Evolutionary conservation across 2,329 filamentous ascomycete species (phyloP), one percentile per base, ranked within the genome.

Genomic region (Ophiocordyceps robertsii): DNA sequence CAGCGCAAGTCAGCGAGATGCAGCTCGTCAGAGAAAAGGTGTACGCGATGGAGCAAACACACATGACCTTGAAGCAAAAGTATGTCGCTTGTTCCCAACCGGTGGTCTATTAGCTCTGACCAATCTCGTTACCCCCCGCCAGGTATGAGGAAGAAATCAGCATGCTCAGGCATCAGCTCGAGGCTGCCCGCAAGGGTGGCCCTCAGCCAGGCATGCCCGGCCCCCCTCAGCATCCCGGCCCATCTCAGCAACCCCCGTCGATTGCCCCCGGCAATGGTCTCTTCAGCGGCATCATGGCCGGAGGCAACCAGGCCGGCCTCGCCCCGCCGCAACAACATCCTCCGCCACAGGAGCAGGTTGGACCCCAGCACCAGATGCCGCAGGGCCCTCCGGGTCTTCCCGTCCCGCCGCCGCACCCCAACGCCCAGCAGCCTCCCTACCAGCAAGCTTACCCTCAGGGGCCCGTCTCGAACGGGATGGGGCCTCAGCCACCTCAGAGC

Each of bases 241-340:
- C 87, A 44, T 80, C 84, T 39, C 86, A 92, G 64, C 84, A 87
- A 48, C 84, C 84, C 47, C 90, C 92, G 31, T 89, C 86, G 40
- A 84, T 96, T 52, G 86, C 88, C 27, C 84, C 93, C 56, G 89
- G 90, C 24, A 90, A 84, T 60, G 92, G 93, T 56, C 73, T 96
- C 35, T 96, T 98, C 58, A 88, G 87, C 52, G 88, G 87, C 44
- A 95, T 96, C 58, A 96, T 98, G 86, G 80, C 89, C 43, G 90
- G 90, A 50, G 79, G 75, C 48, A 84, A 82, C 54, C 87, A 90
- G 66, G 84, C 82, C 54, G 87, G 84, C 47, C 84, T 87, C 49
- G 86, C 85, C 46, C 80, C 94, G 52, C 88, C 88, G 49, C 75
- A 77, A 54, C 79, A 79, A 35, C 80, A 63, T 44, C 57, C 94